These are phyloP conservation scores for Candida vaughaniae DNA, from an alignment of 805 yeast species.

Conservation along the genomic window DNA sequence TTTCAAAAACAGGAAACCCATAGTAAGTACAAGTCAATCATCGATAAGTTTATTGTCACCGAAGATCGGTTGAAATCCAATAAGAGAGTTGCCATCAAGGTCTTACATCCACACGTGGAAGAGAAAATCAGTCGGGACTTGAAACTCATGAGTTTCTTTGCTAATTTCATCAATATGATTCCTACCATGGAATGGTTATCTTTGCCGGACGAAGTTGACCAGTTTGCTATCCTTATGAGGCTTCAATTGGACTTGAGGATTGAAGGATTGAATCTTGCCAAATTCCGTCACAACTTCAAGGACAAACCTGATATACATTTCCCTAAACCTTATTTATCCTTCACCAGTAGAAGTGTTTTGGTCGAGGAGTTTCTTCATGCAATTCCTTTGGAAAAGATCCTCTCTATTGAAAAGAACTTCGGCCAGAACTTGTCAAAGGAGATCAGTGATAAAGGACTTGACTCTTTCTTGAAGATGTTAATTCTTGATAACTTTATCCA, in stretches of 20 bases:
- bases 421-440: constrained; percentile 60
- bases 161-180: constrained; percentile 60
- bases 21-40: constrained; percentile 15
- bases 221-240: constrained; percentile 82
- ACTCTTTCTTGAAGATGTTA: constrained; percentile 90
- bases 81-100: constrained; percentile 82
- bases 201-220: constrained; percentile 89
- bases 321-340: constrained; percentile 70
- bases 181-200: constrained; percentile 99
- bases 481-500: constrained; percentile 92
- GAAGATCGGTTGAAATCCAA: constrained; percentile 38
- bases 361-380: constrained; percentile 88
- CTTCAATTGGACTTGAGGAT: constrained; percentile 86
- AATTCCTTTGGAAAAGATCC: constrained; percentile 71
- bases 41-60: constrained; percentile 35
- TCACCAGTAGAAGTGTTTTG: constrained; percentile 67
- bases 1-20: constrained; percentile 15
- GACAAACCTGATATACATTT: constrained; percentile 63
- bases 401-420: constrained; percentile 47
- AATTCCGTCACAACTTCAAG: constrained; percentile 69
- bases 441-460: constrained; percentile 78
- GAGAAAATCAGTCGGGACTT: constrained; percentile 74
- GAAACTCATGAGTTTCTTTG: constrained; percentile 79
- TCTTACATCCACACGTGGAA: constrained; percentile 85
- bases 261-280: constrained; percentile 77